Conservation (phyloP, 2,329 filamentous ascomycete genomes). For the Fusarium temperatum region DNA sequence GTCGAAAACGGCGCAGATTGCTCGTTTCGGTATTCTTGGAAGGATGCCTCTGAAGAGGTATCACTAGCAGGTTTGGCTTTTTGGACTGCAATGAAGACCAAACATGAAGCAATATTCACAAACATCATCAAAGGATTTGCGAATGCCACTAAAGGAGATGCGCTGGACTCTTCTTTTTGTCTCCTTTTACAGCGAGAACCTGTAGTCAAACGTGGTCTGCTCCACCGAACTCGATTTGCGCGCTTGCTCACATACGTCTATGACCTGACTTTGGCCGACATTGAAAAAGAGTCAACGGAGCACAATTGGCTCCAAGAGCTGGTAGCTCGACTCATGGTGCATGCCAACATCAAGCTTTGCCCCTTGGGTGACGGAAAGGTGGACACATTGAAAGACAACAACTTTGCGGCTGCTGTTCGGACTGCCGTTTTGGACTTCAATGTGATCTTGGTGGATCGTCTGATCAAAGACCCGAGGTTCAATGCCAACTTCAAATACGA, state of each 20-base stretch:
- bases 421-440: slow-evolving; percentile 42
- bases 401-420: slow-evolving; percentile 36
- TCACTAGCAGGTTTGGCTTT: slow-evolving; percentile 40
- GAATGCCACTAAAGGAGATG: neutral
- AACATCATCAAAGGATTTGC: slow-evolving; percentile 17
- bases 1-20: slow-evolving; percentile 35
- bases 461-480: slow-evolving; percentile 45
- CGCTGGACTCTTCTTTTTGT: slow-evolving; percentile 29
- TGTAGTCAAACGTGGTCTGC: slow-evolving; percentile 11
- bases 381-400: slow-evolving; percentile 17
- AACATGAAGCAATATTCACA: slow-evolving; percentile 39
- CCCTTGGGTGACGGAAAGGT: slow-evolving; percentile 12
- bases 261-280: slow-evolving; percentile 33
- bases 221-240: slow-evolving; percentile 24
- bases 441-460: slow-evolving; percentile 37
- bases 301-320: slow-evolving; percentile 21
- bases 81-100: slow-evolving; percentile 39
- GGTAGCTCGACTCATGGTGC: slow-evolving; percentile 24
- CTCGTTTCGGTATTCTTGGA: slow-evolving; percentile 25
- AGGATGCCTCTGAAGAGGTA: slow-evolving; percentile 18
- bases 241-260: slow-evolving; percentile 38
- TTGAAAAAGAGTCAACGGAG: neutral
- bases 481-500: slow-evolving; percentile 39
- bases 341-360: slow-evolving; percentile 21
- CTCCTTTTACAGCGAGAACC: slow-evolving; percentile 22